Conservation (phyloP, 306 rosid species). For the Pterocarpus santalinus region DNA sequence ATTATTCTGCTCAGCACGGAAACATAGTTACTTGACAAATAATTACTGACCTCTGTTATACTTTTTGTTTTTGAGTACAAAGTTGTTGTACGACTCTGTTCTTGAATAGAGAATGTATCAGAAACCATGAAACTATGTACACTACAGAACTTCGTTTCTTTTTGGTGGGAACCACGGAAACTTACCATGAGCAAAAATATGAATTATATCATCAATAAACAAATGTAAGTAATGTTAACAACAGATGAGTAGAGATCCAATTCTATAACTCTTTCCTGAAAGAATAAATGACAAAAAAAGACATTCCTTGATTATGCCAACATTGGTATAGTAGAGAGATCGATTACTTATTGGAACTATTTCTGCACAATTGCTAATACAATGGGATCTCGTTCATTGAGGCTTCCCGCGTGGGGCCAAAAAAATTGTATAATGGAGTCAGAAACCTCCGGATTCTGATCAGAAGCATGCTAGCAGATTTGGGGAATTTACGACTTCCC, state of each 20-base stretch:
- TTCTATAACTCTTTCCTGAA: conserved; percentile 65
- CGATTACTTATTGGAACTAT: conserved; percentile 68
- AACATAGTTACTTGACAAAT: neutral
- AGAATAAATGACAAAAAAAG: conserved; percentile 63
- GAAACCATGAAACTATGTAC: neutral
- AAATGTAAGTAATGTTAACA: conserved; percentile 65
- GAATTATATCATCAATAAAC: conserved; percentile 61
- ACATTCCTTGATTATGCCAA: conserved; percentile 60
- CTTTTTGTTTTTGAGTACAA: neutral
- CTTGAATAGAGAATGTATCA: neutral
- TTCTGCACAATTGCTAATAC: conserved; percentile 72
- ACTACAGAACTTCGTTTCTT: neutral
- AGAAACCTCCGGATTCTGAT: conserved; percentile 55
- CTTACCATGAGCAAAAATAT: conserved; percentile 36
- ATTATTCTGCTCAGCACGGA: neutral
- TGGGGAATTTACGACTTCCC: conserved; percentile 54
- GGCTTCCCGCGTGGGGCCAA: conserved; percentile 56
- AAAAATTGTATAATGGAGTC: conserved; percentile 49
- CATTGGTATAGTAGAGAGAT: conserved; percentile 57
- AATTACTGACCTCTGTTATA: too few species aligned
- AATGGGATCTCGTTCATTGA: conserved; percentile 57
- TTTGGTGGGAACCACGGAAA: neutral
- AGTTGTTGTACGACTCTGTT: neutral
- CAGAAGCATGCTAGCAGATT: conserved; percentile 49
- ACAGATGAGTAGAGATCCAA: conserved; percentile 56